Evolutionary conservation across 176 grass and related monocot species (phyloP), one percentile per base, ranked within the genome.

Genomic region (Oryza longistaminata): DNA sequence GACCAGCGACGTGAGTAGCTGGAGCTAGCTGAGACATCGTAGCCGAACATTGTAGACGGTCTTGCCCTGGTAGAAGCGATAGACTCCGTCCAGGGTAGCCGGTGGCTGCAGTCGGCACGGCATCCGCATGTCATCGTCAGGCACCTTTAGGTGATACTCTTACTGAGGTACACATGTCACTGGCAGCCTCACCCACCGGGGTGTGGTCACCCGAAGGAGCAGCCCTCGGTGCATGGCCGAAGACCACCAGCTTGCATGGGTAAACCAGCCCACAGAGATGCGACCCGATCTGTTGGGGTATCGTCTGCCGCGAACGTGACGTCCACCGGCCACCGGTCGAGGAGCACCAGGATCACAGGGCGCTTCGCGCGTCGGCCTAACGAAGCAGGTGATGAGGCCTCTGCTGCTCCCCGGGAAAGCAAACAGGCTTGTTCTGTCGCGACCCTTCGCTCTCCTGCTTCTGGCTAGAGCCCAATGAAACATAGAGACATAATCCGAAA

Each of bases 311-410:
- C 88, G 46, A 97, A 97, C 3, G 88, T 73, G 14, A 97, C 10
- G 70, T 94, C 95, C 5, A 94, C 87, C 0, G 92, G 95, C 92
- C 92, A n/a, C 95, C 95, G 5, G 88, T 94, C n/a, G 81, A 97
- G 86, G 46, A 97, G 83, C 40, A 97, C 84, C 16, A 94, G 77
- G 78, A 94, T 66, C 11, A 97, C 86, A 1, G 95, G 95, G 0
- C 66, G 68, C 33, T 91, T 94, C 4, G 92, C 84, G 85, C 85
- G 22, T 16, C 39, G 4, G 95, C 92, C 11, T n/a, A n/a, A 94
- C 87, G 0, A n/a, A n/a, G 78, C 79, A n/a, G 11, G 84, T 86
- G 75, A 97, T 88, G 33, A 97, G 89, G 66, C 33, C 33, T 81
- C 62, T 88, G 85, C 83, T 97, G 95, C n/a, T 85, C 68, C 0